Evolutionary conservation across 495 filamentous ascomycete species (phyloP), one percentile per base, ranked within the genome.

Genomic region (Xylaria intraflava): DNA sequence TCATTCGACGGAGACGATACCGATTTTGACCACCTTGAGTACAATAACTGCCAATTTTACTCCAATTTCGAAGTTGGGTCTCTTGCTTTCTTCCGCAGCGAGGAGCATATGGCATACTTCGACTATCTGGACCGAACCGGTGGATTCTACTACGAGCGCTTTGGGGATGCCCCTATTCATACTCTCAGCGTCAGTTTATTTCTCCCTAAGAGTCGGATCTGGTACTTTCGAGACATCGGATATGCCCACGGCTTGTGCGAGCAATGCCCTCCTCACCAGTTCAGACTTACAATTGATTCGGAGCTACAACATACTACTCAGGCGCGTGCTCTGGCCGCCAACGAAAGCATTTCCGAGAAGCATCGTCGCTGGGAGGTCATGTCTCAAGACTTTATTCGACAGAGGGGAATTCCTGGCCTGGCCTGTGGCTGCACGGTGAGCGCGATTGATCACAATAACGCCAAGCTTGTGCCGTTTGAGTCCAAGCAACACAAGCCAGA

Each of bases 121-220:
- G 61, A 75, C 26, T 75, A 79, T 55, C 66, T 86, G 9, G 83
- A 85, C 59, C 66, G 64, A 35, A 71, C 73, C 26, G 80, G 78
- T 9, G 80, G 80, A 19, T 83, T 83, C 65, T 82, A 81, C 65
- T 83, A 84, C 61, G 79, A 83, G 54, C 72, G 78, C 20, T 83
- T 79, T 58, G 83, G 81, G 20, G 83, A 85, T 60, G 83, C 81
- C 12, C 81, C 83, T n/a, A 78, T 85, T 24, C 82, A 84, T 64
- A 77, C 75, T 5, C 62, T 79, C 16, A 73, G 72, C 42, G 73
- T 78, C 20, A 72, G 70, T 39, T 72, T 79, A 65, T 78, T 79
- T 49, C 55, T 73, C 23, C 71, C 73, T 1, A 74, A 71, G 55
- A 67, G 49, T 30, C 67, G 72, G 53, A 67, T 74, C 24, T 73